Base-by-base conservation (phyloP, 2,329 filamentous ascomycete species). In the Anisogramma anomala region DNA sequence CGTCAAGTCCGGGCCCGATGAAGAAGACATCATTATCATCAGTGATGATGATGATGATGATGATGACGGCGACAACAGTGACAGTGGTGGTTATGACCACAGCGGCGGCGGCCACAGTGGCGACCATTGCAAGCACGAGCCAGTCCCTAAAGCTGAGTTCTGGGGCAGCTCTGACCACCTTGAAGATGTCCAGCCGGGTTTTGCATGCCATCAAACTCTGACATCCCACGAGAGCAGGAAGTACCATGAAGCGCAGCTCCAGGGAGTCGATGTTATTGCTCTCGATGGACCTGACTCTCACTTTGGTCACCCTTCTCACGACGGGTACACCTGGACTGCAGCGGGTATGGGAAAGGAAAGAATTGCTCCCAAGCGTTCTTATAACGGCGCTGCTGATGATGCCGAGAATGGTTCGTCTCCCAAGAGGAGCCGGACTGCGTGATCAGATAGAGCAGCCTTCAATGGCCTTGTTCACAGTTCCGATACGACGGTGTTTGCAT, bases 1-100 rank as follows among this genome's bases (percentile, higher is more conserved):
- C 0, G 52, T 67, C 14, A 33, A 25, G 13, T 48, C 28, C 8
- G 13, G 15, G 8, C 46, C 42, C 11, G 26, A 31, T 6, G 19
- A 32, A 4, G 17, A 25, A 8, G 35, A 42, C 11, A 6, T 41
- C 28, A 19, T 45, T 20, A 13, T 17, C 30, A 13, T 47, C 20
- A 18, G n/a, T 19, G 38, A 33, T 18, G 38, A 43, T 6, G 39
- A 37, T 19, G 39, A 40, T 5, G 31, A 33, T 27, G 20, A 23
- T 15, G 39, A 23, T 14, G 14, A 26, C 11, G 10, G n/a, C 7
- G 8, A 36, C 8, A 8, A 28, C 11, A n/a, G 6, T 15, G 30
- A 11, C 9, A n/a, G 1, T 9, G 14, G 14, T 3, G 27, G 15
- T n/a, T 11, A 15, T 4, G 19, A 6, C 6, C 18, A 33, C n/a